Evolutionary conservation across 768 basidiomycete genomes (phyloP), one percentile per base, ranked within the genome.

Genomic region (Mycena alexandri): DNA sequence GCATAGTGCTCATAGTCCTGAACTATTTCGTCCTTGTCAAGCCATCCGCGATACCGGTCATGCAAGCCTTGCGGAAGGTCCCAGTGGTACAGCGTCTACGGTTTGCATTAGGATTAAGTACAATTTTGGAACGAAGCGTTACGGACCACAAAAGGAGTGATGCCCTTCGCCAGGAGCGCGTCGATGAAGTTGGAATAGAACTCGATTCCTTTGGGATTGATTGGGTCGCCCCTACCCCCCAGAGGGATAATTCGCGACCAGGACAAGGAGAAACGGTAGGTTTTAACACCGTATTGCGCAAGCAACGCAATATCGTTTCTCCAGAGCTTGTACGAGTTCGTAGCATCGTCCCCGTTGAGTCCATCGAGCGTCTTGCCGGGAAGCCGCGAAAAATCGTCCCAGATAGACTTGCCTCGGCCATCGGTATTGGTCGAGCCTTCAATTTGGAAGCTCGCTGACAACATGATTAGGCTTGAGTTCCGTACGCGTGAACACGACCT

Each of bases 181-280:
- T 94, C 88, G 72, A 93, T 92, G 70, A 93, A 77, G 55, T 86
- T 82, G 21, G 86, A 88, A 81, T 93, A 94, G 73, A 85, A 91
- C 60, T 86, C 81, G 73, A 93, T 88, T 22, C 92, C 92, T 63
- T 83, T 78, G 61, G 86, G 84, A 77, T 93, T 93, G 71, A 93
- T 76, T 17, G 92, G 89, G 77, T 93, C 92, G 68, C 90, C 81
- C 22, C 89, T 84, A 21, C 92, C 92, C 22, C 90, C 91, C 19
- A 88, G 81, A 25, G 92, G 93, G 65, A 93, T 90, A 70, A 93
- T 85, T 29, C 92, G 85, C 13, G 90, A 86, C 93, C 91, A 93
- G 9, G 91, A 83, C 60, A 94, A 81, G 5, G 90, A 92, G 79
- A 94, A 93, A 22, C 92, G 86, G 79, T 93, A 93, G 3, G 89